Evolutionary conservation across 306 rosid genomes (phyloP).

Genomic region (Hylodesmum podocarpum): DNA sequence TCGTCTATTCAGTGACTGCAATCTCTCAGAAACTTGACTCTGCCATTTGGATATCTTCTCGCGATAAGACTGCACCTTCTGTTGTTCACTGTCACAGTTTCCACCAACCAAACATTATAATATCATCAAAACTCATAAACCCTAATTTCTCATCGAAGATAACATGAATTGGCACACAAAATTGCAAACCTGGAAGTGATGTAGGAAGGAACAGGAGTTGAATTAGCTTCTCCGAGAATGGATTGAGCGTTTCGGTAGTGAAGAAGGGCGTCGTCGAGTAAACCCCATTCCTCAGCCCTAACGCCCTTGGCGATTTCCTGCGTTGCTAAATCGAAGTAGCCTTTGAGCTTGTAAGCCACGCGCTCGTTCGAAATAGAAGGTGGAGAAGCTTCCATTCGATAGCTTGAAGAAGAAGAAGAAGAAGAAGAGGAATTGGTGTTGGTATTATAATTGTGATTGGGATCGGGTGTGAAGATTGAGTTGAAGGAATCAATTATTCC

Average conservation of each 20-base stretch:
- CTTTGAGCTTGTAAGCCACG: conserved; percentile 87
- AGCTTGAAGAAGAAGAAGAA: conserved; percentile 30
- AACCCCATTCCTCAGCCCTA: conserved; percentile 97
- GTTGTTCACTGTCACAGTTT: conserved; percentile 65
- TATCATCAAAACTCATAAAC: background rate
- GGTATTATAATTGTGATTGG: background rate
- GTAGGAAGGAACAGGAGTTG: conserved; percentile 73
- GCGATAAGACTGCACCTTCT: conserved; percentile 82
- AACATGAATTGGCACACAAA: background rate
- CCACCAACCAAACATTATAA: background rate
- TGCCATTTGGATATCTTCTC: conserved; percentile 91
- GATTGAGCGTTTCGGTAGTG: conserved; percentile 77
- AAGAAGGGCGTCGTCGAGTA: conserved; percentile 73
- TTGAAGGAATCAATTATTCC: conserved; percentile 67
- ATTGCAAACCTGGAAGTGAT: conserved; percentile 59
- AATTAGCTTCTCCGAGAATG: conserved; percentile 77
- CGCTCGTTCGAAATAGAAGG: conserved; percentile 78
- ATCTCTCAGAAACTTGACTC: conserved; percentile 84
- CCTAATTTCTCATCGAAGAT: background rate
- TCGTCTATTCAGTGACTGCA: conserved; percentile 66
- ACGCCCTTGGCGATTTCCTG: conserved; percentile 92
- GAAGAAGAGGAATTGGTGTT: background rate
- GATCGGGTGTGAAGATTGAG: conserved; percentile 49
- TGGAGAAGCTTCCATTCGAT: conserved; percentile 59
- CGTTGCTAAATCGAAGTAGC: conserved; percentile 82